Percentiles rank a stretch among this genome's conserved stretches.
phyloP scores from a whole-genome alignment of 2,329 filamentous ascomycete genomes.

The Beauveria rudraprayagi region DNA sequence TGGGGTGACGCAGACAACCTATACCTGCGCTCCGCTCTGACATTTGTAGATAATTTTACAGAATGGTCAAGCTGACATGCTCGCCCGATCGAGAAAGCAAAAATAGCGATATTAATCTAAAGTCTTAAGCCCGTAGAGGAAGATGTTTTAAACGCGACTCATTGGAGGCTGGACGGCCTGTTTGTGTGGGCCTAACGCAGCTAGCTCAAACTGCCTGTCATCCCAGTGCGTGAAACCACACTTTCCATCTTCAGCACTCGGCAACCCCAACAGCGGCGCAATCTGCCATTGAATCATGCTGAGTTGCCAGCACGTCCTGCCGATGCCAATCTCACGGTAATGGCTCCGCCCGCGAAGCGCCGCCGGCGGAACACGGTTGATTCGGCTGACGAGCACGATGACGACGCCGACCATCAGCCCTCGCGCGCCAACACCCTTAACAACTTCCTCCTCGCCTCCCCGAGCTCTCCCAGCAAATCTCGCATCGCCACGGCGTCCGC shows the following conservation, averaged over 20 bases:
- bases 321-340: conserved; percentile 30
- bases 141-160: not conserved
- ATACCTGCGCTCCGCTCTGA: conserved; percentile 61
- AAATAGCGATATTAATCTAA: not conserved
- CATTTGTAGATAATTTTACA: conserved; percentile 65
- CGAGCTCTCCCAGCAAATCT: conserved; percentile 30
- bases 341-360: conserved; percentile 53
- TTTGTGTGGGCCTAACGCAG: not conserved
- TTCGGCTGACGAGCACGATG: conserved; percentile 42
- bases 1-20: conserved; percentile 63
- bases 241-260: not conserved
- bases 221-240: not conserved
- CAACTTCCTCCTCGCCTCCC: conserved; percentile 48
- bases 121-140: too few species aligned
- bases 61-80: conserved; percentile 48
- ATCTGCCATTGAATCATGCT: conserved; percentile 8
- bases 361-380: conserved; percentile 49
- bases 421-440: conserved; percentile 38
- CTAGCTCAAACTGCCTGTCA: not conserved
- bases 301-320: conserved; percentile 18
- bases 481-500: conserved; percentile 29
- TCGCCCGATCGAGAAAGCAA: not conserved
- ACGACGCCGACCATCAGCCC: conserved; percentile 18
- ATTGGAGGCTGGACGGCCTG: not conserved
- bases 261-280: not conserved